A percentile compares a stretch with the other conserved stretches of the same genome.
phyloP scores from a whole-genome alignment of 2,329 filamentous ascomycete genomes.

The Alternaria burnsii region DNA sequence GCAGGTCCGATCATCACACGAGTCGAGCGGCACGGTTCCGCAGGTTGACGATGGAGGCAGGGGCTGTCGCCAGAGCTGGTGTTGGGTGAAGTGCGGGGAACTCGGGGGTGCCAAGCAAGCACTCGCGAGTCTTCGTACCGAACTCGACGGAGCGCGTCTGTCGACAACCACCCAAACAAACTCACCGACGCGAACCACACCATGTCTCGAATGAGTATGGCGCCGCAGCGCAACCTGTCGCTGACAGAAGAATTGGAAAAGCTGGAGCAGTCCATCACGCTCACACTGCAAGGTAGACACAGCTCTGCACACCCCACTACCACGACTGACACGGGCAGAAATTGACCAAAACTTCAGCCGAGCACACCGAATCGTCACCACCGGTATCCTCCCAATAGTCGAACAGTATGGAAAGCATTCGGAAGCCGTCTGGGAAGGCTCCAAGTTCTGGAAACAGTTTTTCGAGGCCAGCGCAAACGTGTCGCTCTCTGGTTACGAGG shows the following conservation, averaged over 20 bases:
- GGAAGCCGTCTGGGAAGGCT: conserved; percentile 93
- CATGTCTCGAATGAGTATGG: conserved; percentile 62
- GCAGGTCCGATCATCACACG: neutral
- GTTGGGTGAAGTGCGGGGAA: conserved; percentile 19
- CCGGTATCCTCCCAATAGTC: conserved; percentile 89
- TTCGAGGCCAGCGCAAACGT: conserved; percentile 99
- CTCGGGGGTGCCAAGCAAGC: conserved; percentile 27
- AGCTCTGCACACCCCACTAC: conserved; percentile 29
- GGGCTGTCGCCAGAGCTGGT: neutral
- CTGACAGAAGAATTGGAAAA: conserved; percentile 95
- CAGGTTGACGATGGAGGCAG: neutral
- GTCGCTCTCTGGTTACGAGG: conserved; percentile 93
- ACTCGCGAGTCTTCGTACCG: conserved; percentile 24
- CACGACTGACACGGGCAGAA: conserved; percentile 64
- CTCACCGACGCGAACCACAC: conserved; percentile 13
- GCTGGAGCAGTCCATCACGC: conserved; percentile 93
- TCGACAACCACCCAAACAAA: conserved; percentile 11
- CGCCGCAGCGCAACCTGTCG: conserved; percentile 69
- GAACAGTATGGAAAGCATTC: conserved; percentile 97
- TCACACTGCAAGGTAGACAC: conserved; percentile 81
- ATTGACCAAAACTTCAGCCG: conserved; percentile 99
- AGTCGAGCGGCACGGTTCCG: conserved; percentile 8
- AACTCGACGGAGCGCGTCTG: conserved; percentile 19
- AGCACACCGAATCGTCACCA: conserved; percentile 94
- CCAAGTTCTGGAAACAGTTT: conserved; percentile 99